Evolutionary conservation across 148 eudicot genomes (phyloP).

Genomic region (Cornus florida): DNA sequence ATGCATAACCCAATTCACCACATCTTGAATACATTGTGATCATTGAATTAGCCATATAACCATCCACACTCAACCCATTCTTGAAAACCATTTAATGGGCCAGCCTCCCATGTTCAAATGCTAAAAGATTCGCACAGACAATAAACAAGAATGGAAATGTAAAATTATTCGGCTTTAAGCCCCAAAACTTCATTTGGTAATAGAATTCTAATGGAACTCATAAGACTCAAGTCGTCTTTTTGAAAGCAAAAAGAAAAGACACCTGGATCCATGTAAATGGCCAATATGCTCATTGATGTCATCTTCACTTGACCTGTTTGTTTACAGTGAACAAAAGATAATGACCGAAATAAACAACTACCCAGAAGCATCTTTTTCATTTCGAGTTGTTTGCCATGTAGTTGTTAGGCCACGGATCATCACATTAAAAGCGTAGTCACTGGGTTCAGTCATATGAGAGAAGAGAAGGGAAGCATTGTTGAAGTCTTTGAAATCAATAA

Average conservation of each 20-base stretch:
- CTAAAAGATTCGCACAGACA: conserved; percentile 41
- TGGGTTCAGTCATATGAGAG: conserved; percentile 29
- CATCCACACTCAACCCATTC: conserved; percentile 38
- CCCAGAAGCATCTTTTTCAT: too few relatives aligned
- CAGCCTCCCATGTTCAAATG: conserved; percentile 29
- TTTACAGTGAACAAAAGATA: too few relatives aligned
- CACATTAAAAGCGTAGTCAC: conserved; percentile 55
- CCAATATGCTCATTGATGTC: too few relatives aligned
- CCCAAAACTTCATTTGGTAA: conserved; percentile 40
- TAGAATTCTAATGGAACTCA: conserved; percentile 31
- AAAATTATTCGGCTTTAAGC: conserved; percentile 48
- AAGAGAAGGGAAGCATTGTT: conserved; percentile 30
- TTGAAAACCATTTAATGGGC: conserved; percentile 47
- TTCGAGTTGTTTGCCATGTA: conserved; percentile 37
- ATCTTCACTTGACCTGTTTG: too few relatives aligned
- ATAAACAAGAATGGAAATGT: conserved; percentile 62
- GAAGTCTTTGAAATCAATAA: conserved; percentile 44
- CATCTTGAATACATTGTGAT: conserved; percentile 45
- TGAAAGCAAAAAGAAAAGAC: too few relatives aligned
- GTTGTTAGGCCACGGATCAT: conserved; percentile 54
- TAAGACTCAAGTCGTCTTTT: too few relatives aligned
- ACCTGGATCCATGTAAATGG: too few relatives aligned
- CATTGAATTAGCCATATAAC: conserved; percentile 49
- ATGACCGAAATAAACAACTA: too few relatives aligned
- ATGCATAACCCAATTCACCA: conserved; percentile 36